phyloP scores from a whole-genome alignment of 331 rosid genomes.

The Prunus yedoensis region DNA sequence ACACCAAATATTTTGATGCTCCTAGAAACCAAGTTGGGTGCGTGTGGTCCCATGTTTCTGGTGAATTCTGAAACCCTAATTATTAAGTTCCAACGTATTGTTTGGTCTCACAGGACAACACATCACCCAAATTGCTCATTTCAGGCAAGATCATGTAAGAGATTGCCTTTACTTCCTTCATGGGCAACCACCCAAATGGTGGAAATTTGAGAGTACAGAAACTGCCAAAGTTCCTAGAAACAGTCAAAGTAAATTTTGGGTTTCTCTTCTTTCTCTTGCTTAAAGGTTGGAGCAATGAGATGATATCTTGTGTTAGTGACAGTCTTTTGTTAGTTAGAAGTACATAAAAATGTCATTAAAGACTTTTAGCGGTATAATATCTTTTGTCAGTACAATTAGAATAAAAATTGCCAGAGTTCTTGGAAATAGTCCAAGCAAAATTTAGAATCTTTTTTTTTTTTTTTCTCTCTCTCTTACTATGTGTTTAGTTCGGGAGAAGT shows the following conservation, averaged over 20 bases:
- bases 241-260: background rate
- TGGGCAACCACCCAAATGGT: background rate
- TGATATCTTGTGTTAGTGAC: background rate
- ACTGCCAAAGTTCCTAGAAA: background rate
- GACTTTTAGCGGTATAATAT: too few relatives aligned
- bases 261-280: background rate
- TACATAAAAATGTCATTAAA: too few relatives aligned
- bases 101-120: background rate
- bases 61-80: background rate
- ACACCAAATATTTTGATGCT: background rate
- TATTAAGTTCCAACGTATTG: background rate
- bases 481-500: background rate
- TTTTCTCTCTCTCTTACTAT: background rate
- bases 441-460: too few relatives aligned
- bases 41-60: slow-evolving; percentile 12
- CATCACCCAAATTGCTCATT: background rate
- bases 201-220: background rate
- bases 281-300: background rate
- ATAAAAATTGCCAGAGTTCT: background rate
- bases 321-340: too few relatives aligned
- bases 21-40: background rate
- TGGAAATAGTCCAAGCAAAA: background rate
- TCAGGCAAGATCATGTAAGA: background rate
- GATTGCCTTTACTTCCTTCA: background rate
- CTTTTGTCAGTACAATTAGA: background rate